Base-by-base conservation (phyloP, 2,329 filamentous ascomycete genomes). In the Cryphonectria radicalis region DNA sequence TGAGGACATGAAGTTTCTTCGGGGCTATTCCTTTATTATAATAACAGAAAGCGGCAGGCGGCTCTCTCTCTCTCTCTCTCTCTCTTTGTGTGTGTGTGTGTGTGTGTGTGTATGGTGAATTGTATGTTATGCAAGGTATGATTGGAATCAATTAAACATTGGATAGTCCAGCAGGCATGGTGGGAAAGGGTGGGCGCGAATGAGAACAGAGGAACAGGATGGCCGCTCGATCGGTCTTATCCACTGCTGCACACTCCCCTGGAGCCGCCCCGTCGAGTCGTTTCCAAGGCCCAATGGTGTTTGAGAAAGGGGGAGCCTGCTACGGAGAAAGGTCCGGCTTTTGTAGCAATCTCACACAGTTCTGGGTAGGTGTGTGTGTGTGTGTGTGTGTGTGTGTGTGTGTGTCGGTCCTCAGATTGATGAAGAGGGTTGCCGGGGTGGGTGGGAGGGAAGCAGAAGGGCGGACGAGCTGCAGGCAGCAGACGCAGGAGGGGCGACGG, bases 401-500 rank as follows among this genome's bases (percentile, higher is more conserved):
- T 64, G 50, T 57, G 63, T 59, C 60, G 63, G 35, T 53, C 43
- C 43, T n/a, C 60, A 40, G 60, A 43, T 50, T 70, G 63, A 62
- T 43, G 70, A 71, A 35, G 35, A 14, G 7, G 17, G 11, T 32
- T 32, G 57, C 32, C 59, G 57, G 57, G 50, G 42, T n/a, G n/a
- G n/a, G n/a, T n/a, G 17, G 17, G 17, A 22, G 17, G 19, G 46
- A 50, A 50, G 19, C 19, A 50, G 46, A 10, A 50, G 19, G 19
- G n/a, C 6, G 46, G 37, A 63, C 65, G 57, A 50, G 37, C 64
- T 55, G 68, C 64, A 50, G 63, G 60, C 59, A 68, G 22, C 28
- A 57, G 19, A 32, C 28, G 32, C 50, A 66, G 68, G 55, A 70
- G 68, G 68, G 63, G 64, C 65, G 67, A 67, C 43, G 53, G 43